A percentile compares a stretch with the other conserved stretches of the same genome.
These are phyloP conservation scores for Fusarium pilosicola DNA, from an alignment of 2,329 filamentous ascomycete species.

Conservation along the genomic window DNA sequence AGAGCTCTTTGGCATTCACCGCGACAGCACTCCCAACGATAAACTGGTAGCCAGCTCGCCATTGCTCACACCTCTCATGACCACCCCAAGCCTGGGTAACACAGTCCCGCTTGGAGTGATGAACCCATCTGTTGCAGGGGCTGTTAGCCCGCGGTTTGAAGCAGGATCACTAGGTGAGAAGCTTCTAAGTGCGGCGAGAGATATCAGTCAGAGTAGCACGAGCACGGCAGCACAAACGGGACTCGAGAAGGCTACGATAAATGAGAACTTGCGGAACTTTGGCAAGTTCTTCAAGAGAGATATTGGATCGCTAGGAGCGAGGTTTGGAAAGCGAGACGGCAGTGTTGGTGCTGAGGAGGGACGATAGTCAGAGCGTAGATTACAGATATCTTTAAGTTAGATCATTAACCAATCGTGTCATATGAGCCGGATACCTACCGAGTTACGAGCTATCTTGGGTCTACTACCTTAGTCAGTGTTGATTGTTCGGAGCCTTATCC, in stretches of 20 bases:
- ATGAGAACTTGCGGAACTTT: conserved; percentile 94
- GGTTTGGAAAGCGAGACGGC: conserved; percentile 73
- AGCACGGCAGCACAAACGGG: conserved; percentile 52
- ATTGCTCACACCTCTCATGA: conserved; percentile 74
- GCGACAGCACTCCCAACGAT: conserved; percentile 78
- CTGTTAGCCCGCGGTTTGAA: conserved; percentile 72
- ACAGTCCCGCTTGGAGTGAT: conserved; percentile 52
- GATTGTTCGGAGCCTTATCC: conserved; percentile 2
- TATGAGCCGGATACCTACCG: background rate
- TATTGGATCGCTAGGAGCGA: conserved; percentile 77
- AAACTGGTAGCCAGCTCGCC: conserved; percentile 77
- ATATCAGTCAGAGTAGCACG: conserved; percentile 72
- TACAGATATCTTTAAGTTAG: background rate
- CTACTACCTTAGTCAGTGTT: background rate
- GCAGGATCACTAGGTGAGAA: conserved; percentile 85
- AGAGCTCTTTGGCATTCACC: conserved; percentile 84
- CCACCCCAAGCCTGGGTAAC: conserved; percentile 52
- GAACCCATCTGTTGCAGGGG: conserved; percentile 55
- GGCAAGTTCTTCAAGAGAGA: conserved; percentile 96
- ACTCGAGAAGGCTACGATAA: conserved; percentile 75
- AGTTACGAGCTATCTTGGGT: background rate
- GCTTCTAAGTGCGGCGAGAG: conserved; percentile 85
- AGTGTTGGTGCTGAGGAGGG: conserved; percentile 48
- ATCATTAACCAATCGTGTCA: background rate
- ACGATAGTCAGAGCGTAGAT: conserved; percentile 17